Percentiles rank a stretch among this genome's conserved stretches.
Conservation (phyloP, 2,329 filamentous ascomycete species). For the Ceratocystis alfenasii region DNA sequence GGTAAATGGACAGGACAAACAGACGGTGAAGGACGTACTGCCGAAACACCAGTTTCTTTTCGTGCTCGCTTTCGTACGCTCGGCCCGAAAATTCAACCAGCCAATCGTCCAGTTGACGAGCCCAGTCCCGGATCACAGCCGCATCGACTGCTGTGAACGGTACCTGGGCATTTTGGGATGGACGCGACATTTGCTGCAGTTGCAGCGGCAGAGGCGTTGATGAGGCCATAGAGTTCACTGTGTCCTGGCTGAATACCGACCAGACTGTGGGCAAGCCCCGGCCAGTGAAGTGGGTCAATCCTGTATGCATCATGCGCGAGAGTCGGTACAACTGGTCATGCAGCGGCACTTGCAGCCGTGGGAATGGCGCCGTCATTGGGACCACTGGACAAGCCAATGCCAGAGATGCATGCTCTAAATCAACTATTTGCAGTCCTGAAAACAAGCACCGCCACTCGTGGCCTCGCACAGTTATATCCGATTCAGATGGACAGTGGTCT, state of each 20-base stretch:
- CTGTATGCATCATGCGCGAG: conserved; percentile 36
- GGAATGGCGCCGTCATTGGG: conserved; percentile 32
- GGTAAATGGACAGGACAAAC: conserved; percentile 35
- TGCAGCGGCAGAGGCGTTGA: conserved; percentile 18
- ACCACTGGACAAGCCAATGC: conserved; percentile 34
- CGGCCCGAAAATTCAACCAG: conserved; percentile 31
- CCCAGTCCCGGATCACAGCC: conserved; percentile 35
- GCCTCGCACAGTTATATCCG: conserved; percentile 27
- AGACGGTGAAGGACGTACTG: conserved; percentile 34
- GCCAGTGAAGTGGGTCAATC: conserved; percentile 34
- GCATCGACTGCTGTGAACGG: conserved; percentile 32
- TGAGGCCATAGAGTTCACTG: background rate
- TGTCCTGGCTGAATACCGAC: conserved; percentile 29
- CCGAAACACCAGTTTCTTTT: conserved; percentile 21
- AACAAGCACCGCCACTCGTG: conserved; percentile 33
- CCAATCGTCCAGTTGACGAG: conserved; percentile 34
- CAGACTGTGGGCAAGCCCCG: conserved; percentile 34
- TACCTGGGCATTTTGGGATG: conserved; percentile 17
- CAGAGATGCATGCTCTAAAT: conserved; percentile 35
- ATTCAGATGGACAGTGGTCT: conserved; percentile 32
- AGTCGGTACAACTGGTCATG: conserved; percentile 34
- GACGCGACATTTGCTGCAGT: conserved; percentile 9
- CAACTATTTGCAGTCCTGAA: conserved; percentile 33
- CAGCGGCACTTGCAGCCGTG: conserved; percentile 30
- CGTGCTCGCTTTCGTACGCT: conserved; percentile 11